Evolutionary conservation across 2,329 filamentous ascomycete species (phyloP), one percentile per base, ranked within the genome.

Genomic region (Neodidymelliopsis sp.): DNA sequence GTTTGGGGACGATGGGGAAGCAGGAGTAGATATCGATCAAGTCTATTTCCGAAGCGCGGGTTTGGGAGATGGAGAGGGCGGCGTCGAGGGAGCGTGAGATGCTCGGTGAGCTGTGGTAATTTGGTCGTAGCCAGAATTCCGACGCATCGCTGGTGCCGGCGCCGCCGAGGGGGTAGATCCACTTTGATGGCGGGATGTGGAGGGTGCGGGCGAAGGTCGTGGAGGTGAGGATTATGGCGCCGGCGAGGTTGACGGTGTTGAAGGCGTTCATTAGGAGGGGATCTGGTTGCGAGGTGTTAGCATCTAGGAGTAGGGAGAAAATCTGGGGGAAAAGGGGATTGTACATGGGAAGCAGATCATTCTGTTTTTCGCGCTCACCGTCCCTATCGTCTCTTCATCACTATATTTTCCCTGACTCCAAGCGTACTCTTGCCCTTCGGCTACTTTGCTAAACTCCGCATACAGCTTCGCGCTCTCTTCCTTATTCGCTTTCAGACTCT

Each of bases 181-280:
- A 88, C 63, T 78, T 78, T 5, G 75, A 74, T 37, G 79, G 60
- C 0, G 82, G 77, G 9, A 88, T 78, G 0, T 79, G 79, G 2
- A 88, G 71, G 31, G 79, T 67, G 30, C 66, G 69, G 0, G 86
- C 86, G 60, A 77, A 74, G 1, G 81, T 75, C 0, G 75, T 77
- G 0, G 83, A 83, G 0, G 85, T 88, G 4, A 89, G 49, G 12
- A 89, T 75, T 47, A 80, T 79, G 6, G 85, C 83, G 0, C 77
- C 82, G 2, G 85, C 80, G 11, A 88, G 72, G 51, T 89, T 88
- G 25, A 89, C 80, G 2, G 78, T 85, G 56, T 88, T 89, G 71
- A 88, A 88, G 0, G 86, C 85, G 60, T 89, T 89, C 85, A 88
- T 88, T 8, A 88, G 69, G 0, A 89, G 72, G 0, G 85, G 84